Base-by-base conservation (phyloP, 2,329 filamentous ascomycete genomes). In the Pezicula radicicola region DNA sequence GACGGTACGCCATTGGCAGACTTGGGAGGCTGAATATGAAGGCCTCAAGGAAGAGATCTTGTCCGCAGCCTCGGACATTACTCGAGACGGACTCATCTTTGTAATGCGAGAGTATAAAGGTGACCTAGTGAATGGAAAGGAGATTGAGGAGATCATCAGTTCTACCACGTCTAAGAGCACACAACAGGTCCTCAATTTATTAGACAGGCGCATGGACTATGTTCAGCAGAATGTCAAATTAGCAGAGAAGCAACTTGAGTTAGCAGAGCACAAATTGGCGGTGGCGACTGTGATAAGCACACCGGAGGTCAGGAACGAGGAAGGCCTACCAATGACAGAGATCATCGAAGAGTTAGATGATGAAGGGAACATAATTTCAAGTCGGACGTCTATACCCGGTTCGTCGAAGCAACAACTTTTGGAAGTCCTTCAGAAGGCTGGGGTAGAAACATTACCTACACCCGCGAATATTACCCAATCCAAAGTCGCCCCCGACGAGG, bases 291-390 rank as follows among this genome's bases (percentile, higher is more conserved):
- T 84, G 3, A 69, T 83, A 41, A 80, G 78, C 51, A 78, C 84
- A 25, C 80, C 85, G 1, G 83, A 85, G 49, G 75, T 78, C 42
- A 76, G 75, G 48, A 84, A 88, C 54, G 87, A 88, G 54, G 84
- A 85, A 13, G 85, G 84, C 1, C 74, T 91, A 48, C 89, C 91
- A 0, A 81, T 97, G 53, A 92, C 88, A 30, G 94, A 97, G 62
- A 97, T 99, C 58, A 77, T 91, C 50, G 94, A 99, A 70, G 84
- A 96, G 72, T 75, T 99, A 21, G 94, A 97, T 64, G 92, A 97
- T 8, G 83, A 96, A 10, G 94, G 86, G 51, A 94, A 96, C 63
- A 80, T 97, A 4, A 70, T 96, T 46, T 88, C 83, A 0, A 84
- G 80, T 60, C 80, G 75, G 50, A 72, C 87, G 28, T 81, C 84